Evolutionary conservation across 257 asterid species (phyloP).

Genomic region (Capsicum rhomboideum): DNA sequence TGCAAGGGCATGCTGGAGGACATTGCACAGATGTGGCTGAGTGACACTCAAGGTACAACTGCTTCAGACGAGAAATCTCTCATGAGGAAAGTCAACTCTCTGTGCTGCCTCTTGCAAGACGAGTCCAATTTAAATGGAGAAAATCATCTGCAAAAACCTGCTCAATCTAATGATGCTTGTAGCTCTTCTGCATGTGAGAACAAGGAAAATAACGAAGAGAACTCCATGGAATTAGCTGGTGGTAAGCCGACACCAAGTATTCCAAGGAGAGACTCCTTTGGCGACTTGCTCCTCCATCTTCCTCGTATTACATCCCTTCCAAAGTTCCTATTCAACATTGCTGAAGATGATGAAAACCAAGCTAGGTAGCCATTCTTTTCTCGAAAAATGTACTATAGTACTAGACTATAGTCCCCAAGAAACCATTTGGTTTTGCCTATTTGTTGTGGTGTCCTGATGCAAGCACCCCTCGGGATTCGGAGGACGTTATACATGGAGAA

Average conservation of each 20-base stretch:
- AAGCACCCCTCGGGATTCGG: not conserved
- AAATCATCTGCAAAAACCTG: conserved; percentile 17
- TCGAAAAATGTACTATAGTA: not conserved
- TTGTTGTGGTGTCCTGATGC: not conserved
- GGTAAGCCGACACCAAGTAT: conserved; percentile 26
- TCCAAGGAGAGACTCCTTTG: conserved; percentile 56
- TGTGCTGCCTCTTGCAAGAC: conserved; percentile 58
- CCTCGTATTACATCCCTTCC: conserved; percentile 74
- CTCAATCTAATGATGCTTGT: conserved; percentile 10
- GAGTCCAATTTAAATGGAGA: conserved; percentile 25
- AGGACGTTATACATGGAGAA: not conserved
- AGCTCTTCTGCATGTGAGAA: conserved; percentile 10
- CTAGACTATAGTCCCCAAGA: not conserved
- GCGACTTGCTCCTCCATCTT: conserved; percentile 58
- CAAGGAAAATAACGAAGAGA: conserved; percentile 15
- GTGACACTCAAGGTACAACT: conserved; percentile 40
- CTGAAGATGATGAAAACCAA: conserved; percentile 41
- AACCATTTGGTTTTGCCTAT: conserved; percentile 8
- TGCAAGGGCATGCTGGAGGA: conserved; percentile 51
- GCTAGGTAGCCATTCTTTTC: conserved; percentile 8
- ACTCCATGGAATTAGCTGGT: conserved; percentile 4
- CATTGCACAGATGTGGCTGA: conserved; percentile 31
- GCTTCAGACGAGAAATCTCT: conserved; percentile 69
- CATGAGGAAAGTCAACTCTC: conserved; percentile 78
- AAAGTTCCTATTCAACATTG: conserved; percentile 30